These are phyloP conservation scores for Mytilinidion resinicola DNA, from an alignment of 495 filamentous ascomycete species.

Conservation along the genomic window DNA sequence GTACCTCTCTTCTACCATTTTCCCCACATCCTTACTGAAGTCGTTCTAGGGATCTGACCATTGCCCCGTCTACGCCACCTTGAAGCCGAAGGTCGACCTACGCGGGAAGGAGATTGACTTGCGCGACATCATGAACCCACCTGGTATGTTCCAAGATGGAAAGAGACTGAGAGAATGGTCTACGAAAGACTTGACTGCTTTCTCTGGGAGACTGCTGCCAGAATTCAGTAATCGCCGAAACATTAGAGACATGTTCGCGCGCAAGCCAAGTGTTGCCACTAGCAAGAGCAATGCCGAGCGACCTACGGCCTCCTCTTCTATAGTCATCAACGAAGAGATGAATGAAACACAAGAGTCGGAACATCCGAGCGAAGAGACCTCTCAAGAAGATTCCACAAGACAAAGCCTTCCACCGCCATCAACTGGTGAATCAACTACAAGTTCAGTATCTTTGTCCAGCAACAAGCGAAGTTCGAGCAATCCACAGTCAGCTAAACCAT, in stretches of 20 bases:
- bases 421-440: neutral
- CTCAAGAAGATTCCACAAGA: neutral
- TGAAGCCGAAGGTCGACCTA: constrained; percentile 55
- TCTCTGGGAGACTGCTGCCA: constrained; percentile 74
- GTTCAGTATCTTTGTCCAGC: constrained; percentile 7
- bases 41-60: constrained; percentile 77
- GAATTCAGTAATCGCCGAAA: constrained; percentile 79
- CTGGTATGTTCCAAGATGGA: constrained; percentile 67
- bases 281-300: neutral
- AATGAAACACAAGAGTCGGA: constrained; percentile 3
- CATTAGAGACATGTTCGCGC: constrained; percentile 88
- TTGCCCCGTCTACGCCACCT: constrained; percentile 82
- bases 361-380: constrained; percentile 8
- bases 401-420: neutral
- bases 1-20: constrained; percentile 33
- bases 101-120: constrained; percentile 50
- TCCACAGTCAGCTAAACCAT: constrained; percentile 1
- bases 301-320: neutral
- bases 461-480: constrained; percentile 17
- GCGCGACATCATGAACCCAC: constrained; percentile 73
- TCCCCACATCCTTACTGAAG: neutral
- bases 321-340: neutral
- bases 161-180: constrained; percentile 58
- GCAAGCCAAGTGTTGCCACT: constrained; percentile 41
- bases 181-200: constrained; percentile 58